phyloP scores from a whole-genome alignment of 2,329 filamentous ascomycete species.

The Neonectria ditissima region DNA sequence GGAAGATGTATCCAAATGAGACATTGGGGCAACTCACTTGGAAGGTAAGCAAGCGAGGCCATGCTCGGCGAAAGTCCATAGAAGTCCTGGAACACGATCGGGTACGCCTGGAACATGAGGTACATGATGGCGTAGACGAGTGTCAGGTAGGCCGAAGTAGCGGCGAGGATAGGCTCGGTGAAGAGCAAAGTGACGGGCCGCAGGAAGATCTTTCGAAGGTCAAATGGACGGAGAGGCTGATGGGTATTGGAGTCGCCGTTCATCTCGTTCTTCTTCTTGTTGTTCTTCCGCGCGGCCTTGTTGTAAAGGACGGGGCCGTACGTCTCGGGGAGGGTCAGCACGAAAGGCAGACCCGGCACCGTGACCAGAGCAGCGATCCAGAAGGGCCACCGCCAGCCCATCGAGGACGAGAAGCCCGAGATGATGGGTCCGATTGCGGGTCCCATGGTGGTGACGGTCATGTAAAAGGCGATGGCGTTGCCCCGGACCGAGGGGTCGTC shows the following conservation, averaged over 20 bases:
- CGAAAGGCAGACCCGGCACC: conserved; percentile 44
- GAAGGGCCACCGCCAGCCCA: conserved; percentile 56
- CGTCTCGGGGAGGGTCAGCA: conserved; percentile 57
- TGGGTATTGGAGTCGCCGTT: conserved; percentile 19
- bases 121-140: conserved; percentile 65
- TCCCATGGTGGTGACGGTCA: conserved; percentile 49
- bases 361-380: conserved; percentile 53
- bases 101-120: conserved; percentile 64
- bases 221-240: conserved; percentile 51
- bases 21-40: conserved; percentile 52
- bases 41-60: conserved; percentile 60
- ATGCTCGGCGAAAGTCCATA: conserved; percentile 61
- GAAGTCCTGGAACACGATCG: conserved; percentile 59
- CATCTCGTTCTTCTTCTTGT: conserved; percentile 58
- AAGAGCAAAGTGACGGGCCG: conserved; percentile 62
- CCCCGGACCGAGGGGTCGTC: conserved; percentile 48
- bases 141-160: conserved; percentile 61
- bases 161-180: conserved; percentile 62
- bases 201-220: conserved; percentile 60
- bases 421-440: conserved; percentile 63
- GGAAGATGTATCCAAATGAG: neutral
- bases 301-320: conserved; percentile 64
- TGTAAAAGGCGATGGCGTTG: conserved; percentile 50
- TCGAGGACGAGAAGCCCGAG: conserved; percentile 62
- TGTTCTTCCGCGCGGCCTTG: conserved; percentile 59